A percentile compares a stretch with the other conserved stretches of the same genome.
Conservation (phyloP, 192 early-diverging fungal genomes). For the Oehlia diaphana region DNA sequence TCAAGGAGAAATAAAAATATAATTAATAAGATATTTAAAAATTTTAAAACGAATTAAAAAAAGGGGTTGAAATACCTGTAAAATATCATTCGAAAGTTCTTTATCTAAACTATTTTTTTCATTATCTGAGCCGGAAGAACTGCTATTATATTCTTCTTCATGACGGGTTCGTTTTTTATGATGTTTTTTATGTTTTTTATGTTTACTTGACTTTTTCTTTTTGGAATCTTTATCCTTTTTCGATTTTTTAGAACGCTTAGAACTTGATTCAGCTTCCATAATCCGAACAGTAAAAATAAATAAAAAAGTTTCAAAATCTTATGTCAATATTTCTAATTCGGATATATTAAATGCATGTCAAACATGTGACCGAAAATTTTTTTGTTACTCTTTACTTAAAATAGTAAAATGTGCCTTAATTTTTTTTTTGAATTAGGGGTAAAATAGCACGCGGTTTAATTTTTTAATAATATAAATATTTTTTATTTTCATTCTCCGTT, state of each 20-base stretch:
- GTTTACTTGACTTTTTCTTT: neutral
- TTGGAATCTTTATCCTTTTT: constrained; percentile 21
- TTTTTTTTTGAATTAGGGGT: neutral
- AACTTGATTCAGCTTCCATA: neutral
- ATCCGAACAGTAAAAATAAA: neutral
- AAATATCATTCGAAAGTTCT: neutral
- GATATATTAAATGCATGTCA: neutral
- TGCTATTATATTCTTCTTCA: neutral
- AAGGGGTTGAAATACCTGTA: neutral
- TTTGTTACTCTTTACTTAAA: neutral
- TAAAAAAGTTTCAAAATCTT: too few species aligned
- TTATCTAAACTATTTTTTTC: neutral
- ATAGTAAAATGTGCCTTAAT: neutral
- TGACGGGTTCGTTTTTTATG: neutral
- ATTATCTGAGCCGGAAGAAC: neutral
- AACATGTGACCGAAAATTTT: too few species aligned
- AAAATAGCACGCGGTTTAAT: neutral
- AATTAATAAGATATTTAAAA: neutral
- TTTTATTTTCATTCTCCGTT: too few species aligned
- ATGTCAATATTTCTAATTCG: neutral
- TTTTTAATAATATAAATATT: too few species aligned
- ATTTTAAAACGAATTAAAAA: neutral
- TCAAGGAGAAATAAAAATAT: neutral
- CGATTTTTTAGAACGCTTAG: constrained; percentile 9
- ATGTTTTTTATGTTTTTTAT: constrained; percentile 18